These are phyloP conservation scores for Eurotiales sp. DNA, from an alignment of 2,329 filamentous ascomycete genomes.

Conservation along the genomic window DNA sequence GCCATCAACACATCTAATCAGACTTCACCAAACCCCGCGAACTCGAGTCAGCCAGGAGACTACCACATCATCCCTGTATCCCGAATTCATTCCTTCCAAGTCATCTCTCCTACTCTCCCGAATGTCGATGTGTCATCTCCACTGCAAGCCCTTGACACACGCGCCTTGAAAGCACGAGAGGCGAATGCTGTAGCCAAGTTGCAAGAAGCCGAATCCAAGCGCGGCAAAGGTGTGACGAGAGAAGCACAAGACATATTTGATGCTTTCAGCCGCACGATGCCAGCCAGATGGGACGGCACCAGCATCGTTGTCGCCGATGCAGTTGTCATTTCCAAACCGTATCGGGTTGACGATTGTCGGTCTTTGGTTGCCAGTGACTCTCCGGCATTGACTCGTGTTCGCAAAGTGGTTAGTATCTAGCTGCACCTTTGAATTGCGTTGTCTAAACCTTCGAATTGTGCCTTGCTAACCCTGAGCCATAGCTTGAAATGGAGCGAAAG, in stretches of 20 bases:
- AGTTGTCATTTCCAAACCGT: slow-evolving; percentile 57
- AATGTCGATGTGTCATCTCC: no score
- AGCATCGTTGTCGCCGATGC: slow-evolving; percentile 60
- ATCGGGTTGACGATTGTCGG: slow-evolving; percentile 53
- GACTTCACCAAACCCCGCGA: slow-evolving; percentile 32
- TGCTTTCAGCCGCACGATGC: slow-evolving; percentile 57
- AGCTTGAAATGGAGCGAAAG: slow-evolving; percentile 48
- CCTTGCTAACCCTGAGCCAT: slow-evolving; percentile 7
- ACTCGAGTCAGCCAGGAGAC: slow-evolving; percentile 45
- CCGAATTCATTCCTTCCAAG: slow-evolving; percentile 55
- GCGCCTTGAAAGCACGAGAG: slow-evolving; percentile 53
- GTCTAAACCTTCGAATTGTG: neutral
- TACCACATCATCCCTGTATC: slow-evolving; percentile 61
- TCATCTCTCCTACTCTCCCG: slow-evolving; percentile 46
- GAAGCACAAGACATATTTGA: slow-evolving; percentile 64
- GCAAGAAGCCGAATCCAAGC: slow-evolving; percentile 55
- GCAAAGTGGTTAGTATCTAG: slow-evolving; percentile 46
- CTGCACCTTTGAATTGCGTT: neutral
- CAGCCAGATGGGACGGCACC: slow-evolving; percentile 56
- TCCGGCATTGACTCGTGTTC: slow-evolving; percentile 42
- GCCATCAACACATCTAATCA: slow-evolving; percentile 55
- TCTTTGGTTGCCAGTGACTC: slow-evolving; percentile 38
- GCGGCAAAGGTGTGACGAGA: slow-evolving; percentile 57
- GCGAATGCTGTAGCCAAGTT: slow-evolving; percentile 53
- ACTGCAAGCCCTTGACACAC: slow-evolving; percentile 49